Evolutionary conservation across 2,329 filamentous ascomycete species (phyloP).

Genomic region (Dothistroma pini): DNA sequence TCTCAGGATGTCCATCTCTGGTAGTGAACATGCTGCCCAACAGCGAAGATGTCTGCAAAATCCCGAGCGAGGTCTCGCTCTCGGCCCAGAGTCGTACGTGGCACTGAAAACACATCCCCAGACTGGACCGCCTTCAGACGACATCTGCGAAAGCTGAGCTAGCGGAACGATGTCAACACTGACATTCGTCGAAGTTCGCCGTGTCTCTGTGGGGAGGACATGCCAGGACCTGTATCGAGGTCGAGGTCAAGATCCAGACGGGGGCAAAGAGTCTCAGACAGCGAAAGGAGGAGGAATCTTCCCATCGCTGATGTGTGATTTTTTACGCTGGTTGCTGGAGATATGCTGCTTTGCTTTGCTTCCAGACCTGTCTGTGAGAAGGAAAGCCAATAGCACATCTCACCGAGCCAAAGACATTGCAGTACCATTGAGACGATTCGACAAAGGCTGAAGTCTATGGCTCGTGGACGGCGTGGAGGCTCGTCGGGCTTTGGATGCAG

Average conservation of each 20-base stretch:
- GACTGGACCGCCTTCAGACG: background rate
- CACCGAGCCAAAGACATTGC: background rate
- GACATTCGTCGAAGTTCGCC: no score
- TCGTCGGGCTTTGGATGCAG: background rate
- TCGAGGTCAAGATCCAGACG: background rate
- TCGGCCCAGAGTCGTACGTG: background rate
- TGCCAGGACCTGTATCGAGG: background rate
- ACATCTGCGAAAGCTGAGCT: background rate
- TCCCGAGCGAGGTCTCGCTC: background rate
- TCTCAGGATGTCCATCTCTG: background rate
- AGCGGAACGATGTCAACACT: background rate
- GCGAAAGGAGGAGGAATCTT: background rate
- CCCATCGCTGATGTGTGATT: no score
- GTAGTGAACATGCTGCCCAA: no score
- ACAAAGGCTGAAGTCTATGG: background rate
- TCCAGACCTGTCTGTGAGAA: background rate
- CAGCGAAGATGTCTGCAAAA: background rate
- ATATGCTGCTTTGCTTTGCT: no score
- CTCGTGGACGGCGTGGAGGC: background rate
- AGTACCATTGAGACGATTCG: background rate
- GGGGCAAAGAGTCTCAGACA: background rate
- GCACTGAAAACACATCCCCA: background rate
- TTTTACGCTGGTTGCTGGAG: no score
- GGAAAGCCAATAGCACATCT: background rate
- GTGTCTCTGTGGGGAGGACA: background rate